Base-by-base conservation (phyloP, 2,329 filamentous ascomycete genomes). In the Cordyceps fumosorosea region DNA sequence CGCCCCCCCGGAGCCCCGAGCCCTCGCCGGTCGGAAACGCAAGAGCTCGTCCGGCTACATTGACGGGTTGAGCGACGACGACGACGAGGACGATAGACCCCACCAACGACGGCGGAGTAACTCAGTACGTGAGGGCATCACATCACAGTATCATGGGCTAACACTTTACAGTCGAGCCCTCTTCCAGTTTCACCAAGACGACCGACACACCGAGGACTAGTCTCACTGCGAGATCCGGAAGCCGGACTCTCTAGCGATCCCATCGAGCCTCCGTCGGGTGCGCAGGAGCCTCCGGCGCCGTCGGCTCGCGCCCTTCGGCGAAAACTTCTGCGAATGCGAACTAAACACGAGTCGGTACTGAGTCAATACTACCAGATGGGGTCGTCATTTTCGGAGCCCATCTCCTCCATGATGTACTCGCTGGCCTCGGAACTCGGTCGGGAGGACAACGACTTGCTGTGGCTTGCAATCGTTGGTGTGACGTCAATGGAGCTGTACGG, bases 361-460 rank as follows among this genome's bases (percentile, higher is more conserved):
- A 85, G 89, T 56, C 83, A 85, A 65, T 98, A 99, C 76, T 97
- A 98, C 76, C 84, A 86, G 32, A 83, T 91, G 34, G 95, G 95
- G 47, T 88, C 90, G 3, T 96, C 92, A 2, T 97, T 96, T 71
- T 93, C 93, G 0, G 95, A 99, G 72, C 95, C 95, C 0, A 90
- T 98, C 61, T 95, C 93, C 0, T 96, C 93, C 0, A 88, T 98
- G 77, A 85, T 97, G 71, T 99, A 98, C 75, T 96, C 92, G 0
- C 81, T 99, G 16, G 95, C 93, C 1, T 96, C 93, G 1, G 95
- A 98, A 71, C 84, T 99, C 7, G 95, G 95, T 65, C 89, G 93
- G 59, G 95, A 98, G 80, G 93, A 98, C 74, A 99, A 98, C 69
- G 93, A 99, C 69, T 81, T 98, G 24, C 81, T 99, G 16, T 99